Conservation (phyloP, 495 filamentous ascomycete genomes). For the Wilcoxina mikolae region DNA sequence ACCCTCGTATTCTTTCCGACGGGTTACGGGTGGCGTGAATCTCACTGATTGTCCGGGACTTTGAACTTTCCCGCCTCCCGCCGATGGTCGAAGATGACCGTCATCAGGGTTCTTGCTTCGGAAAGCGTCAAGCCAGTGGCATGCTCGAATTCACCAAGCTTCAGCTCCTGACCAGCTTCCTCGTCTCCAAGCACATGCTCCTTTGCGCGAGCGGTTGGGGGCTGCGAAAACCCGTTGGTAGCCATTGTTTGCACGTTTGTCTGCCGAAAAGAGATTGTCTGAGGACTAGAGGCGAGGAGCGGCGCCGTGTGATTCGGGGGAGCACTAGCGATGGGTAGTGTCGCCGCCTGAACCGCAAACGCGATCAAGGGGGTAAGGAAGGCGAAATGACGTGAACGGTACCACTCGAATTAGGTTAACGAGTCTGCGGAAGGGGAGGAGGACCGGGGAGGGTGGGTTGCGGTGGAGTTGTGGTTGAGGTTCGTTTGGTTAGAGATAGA, state of each 20-base stretch:
- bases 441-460: no score
- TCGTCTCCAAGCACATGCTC: slow-evolving; percentile 64
- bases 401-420: no score
- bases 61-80: slow-evolving; percentile 44
- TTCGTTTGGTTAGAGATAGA: no score
- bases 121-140: slow-evolving; percentile 77
- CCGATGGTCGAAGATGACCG: slow-evolving; percentile 67
- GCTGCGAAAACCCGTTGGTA: neutral
- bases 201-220: slow-evolving; percentile 56
- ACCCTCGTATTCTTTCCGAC: neutral
- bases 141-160: slow-evolving; percentile 80
- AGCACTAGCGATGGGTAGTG: no score
- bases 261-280: no score
- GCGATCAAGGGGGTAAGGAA: no score
- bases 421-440: no score
- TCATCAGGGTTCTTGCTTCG: slow-evolving; percentile 82
- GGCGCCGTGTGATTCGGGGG: no score
- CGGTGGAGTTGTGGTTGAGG: no score
- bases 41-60: slow-evolving; percentile 51
- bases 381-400: no score
- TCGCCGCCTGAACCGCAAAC: no score
- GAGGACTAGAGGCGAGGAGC: no score
- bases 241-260: neutral
- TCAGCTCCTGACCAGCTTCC: slow-evolving; percentile 65
- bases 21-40: slow-evolving; percentile 1